Conservation (phyloP, 106 monocot species). For the Iris macrosiphon region DNA sequence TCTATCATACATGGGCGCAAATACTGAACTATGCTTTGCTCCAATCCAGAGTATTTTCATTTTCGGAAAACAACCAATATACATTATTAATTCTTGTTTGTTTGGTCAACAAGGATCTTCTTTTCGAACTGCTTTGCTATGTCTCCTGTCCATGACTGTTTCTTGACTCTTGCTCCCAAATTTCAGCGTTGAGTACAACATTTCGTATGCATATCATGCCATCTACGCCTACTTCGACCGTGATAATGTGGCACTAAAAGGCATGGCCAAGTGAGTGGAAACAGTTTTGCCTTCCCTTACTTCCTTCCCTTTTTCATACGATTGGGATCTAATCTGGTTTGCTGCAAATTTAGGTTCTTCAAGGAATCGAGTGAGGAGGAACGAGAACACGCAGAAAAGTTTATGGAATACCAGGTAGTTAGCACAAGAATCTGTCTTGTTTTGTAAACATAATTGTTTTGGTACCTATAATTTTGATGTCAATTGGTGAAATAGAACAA, state of each 20-base stretch:
- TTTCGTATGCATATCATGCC: constrained; percentile 85
- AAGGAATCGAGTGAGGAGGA: constrained; percentile 53
- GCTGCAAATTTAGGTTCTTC: constrained; percentile 28
- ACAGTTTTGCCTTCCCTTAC: not conserved
- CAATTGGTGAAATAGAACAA: too few relatives aligned
- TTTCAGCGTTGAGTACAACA: constrained; percentile 82
- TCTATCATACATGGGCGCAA: too few relatives aligned
- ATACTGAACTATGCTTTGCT: too few relatives aligned
- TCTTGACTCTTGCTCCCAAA: not conserved
- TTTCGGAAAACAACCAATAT: too few relatives aligned
- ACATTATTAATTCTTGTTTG: too few relatives aligned
- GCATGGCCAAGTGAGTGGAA: constrained; percentile 74
- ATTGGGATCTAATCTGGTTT: not conserved
- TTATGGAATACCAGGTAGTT: constrained; percentile 52
- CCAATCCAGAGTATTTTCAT: too few relatives aligned
- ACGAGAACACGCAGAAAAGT: constrained; percentile 45
- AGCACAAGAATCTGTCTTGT: not conserved
- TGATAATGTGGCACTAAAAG: constrained; percentile 73
- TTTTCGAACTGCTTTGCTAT: too few relatives aligned
- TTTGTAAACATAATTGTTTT: not conserved
- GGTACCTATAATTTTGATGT: too few relatives aligned
- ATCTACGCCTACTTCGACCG: constrained; percentile 86
- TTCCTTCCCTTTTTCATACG: not conserved
- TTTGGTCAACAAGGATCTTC: too few relatives aligned
- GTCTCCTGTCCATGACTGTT: too few relatives aligned